phyloP scores from a whole-genome alignment of 2,329 filamentous ascomycete genomes.

The Arthrobotrys megalospora region DNA sequence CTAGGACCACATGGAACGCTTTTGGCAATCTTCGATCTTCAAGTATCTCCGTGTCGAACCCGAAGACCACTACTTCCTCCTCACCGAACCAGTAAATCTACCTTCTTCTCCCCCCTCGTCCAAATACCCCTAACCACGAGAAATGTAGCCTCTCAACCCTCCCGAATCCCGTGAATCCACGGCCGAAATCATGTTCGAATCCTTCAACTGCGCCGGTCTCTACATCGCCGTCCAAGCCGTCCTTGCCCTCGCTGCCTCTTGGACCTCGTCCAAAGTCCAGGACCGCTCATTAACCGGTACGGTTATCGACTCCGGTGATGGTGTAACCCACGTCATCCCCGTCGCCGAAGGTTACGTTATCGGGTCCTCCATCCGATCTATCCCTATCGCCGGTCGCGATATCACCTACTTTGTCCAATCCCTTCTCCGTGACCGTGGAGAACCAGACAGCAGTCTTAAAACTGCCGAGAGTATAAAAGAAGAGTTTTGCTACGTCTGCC shows the following conservation, averaged over 20 bases:
- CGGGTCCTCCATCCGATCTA: conserved; percentile 98
- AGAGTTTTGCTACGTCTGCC: conserved; percentile 97
- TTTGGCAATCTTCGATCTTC: conserved; percentile 99
- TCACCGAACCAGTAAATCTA: conserved; percentile 88
- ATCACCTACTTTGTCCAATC: conserved; percentile 99
- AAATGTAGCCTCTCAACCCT: conserved; percentile 86
- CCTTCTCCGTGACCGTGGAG: conserved; percentile 92
- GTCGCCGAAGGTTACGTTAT: conserved; percentile 99
- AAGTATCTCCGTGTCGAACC: conserved; percentile 98
- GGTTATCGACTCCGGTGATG: conserved; percentile 98
- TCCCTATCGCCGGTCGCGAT: conserved; percentile 96
- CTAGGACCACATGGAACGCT: conserved; percentile 98
- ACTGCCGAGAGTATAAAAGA: conserved; percentile 99
- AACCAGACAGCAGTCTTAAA: conserved; percentile 96
- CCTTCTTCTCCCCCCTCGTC: conserved; percentile 22
- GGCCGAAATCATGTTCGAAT: conserved; percentile 99
- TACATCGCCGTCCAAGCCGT: conserved; percentile 99
- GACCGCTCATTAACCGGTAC: conserved; percentile 96
- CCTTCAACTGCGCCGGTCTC: conserved; percentile 98
- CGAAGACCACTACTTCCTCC: conserved; percentile 97
- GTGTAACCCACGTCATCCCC: conserved; percentile 98
- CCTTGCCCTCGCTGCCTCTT: conserved; percentile 93
- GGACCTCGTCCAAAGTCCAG: conserved; percentile 98
- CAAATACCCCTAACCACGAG: conserved; percentile 47
- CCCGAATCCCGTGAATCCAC: conserved; percentile 99